Base-by-base conservation (phyloP, 2,329 filamentous ascomycete genomes). In the Pyrenophora seminiperda region DNA sequence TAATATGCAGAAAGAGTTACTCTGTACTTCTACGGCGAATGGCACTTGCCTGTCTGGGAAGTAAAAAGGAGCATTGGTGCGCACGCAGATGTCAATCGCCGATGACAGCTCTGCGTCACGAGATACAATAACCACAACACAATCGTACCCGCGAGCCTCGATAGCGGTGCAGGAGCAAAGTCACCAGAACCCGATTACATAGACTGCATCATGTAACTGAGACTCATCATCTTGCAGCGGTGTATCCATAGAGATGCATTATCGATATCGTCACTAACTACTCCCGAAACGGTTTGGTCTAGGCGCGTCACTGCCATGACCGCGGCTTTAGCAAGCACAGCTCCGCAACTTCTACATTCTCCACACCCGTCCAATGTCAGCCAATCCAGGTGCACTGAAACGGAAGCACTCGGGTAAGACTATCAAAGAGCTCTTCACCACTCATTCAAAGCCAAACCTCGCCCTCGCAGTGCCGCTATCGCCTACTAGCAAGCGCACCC, bases 381-480 rank as follows among this genome's bases (percentile, higher is more conserved):
- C 58, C 49, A 62, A 60, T 53, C 27, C 65, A 45, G 61, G 59
- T 52, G 61, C 67, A 44, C 60, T 67, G 53, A 73, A 73, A 66
- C 66, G 70, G 36, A 73, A 72, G 64, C 68, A 71, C 56, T 61
- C 69, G 52, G 61, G 51, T 42, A 65, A 67, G 50, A 71, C 66
- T 9, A 71, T 71, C 54, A 66, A 63, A 34, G 67, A 71, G 41
- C 67, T 71, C 48, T 72, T 72, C 50, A 71, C 59, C 36, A 64
- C 65, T 7, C 70, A 72, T 46, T 64, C 67, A 19, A 72, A 72
- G 59, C 67, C 68, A 3, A 65, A 61, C 51, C 44, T 55, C 39
- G 42, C 57, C 37, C 56, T 55, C 41, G 53, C 65, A 36, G 61
- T 54, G 40, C 55, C 67, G 37, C 55, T 66, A 27, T 69, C 66